Evolutionary conservation across 176 grass and related monocot species (phyloP).

Genomic region (Avena insularis): DNA sequence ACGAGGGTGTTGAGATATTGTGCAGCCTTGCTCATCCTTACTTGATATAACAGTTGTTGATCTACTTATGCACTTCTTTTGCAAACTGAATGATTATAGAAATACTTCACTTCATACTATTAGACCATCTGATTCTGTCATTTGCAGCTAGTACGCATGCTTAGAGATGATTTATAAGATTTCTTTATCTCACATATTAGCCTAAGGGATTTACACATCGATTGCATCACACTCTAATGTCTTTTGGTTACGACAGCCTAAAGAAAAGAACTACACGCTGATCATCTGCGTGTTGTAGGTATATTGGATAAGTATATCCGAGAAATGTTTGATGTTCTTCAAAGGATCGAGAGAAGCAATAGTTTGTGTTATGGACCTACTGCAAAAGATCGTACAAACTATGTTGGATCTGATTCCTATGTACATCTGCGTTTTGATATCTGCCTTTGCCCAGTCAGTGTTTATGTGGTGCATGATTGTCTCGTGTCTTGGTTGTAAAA

Average conservation of each 20-base stretch:
- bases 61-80: conserved; percentile 23
- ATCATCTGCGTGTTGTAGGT: conserved; percentile 20
- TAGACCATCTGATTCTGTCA: not conserved
- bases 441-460: conserved; percentile 9
- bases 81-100: not conserved
- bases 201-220: not conserved
- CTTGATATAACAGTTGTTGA: conserved; percentile 7
- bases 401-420: conserved; percentile 5
- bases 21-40: not conserved
- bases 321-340: not conserved
- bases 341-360: not conserved
- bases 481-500: not conserved
- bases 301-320: not conserved
- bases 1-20: not conserved
- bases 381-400: not conserved
- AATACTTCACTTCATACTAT: conserved; percentile 8
- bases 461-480: not conserved
- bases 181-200: conserved; percentile 36
- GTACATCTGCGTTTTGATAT: conserved; percentile 1
- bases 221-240: not conserved
- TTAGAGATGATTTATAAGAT: conserved; percentile 22
- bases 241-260: conserved; percentile 21
- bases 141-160: conserved; percentile 4
- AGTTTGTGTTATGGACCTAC: not conserved
- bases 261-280: not conserved